Evolutionary conservation across 176 grass and related monocot species (phyloP).

Genomic region (Ensete ventricosum): DNA sequence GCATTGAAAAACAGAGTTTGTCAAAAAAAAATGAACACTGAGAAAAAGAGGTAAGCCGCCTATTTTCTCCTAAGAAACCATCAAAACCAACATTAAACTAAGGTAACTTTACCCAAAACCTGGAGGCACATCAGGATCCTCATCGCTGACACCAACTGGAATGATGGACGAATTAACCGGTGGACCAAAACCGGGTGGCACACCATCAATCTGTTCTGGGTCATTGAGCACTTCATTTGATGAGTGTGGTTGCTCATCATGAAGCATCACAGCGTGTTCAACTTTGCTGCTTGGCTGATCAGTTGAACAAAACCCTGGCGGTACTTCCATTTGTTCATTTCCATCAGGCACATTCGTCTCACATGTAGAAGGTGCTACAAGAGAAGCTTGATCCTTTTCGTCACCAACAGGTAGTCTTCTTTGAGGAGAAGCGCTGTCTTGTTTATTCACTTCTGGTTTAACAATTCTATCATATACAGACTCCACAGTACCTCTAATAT

Average conservation of each 20-base stretch:
- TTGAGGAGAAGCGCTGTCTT: slow-evolving; percentile 12
- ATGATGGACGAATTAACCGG: background rate
- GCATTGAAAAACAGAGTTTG: background rate
- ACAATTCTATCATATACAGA: slow-evolving; percentile 48
- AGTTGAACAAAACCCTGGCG: slow-evolving; percentile 51
- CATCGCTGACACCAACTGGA: slow-evolving; percentile 23
- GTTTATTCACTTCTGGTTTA: slow-evolving; percentile 34
- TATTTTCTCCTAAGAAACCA: no score
- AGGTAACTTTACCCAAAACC: slow-evolving; percentile 44
- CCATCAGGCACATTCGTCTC: slow-evolving; percentile 25
- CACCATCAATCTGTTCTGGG: slow-evolving; percentile 21
- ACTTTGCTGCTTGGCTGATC: slow-evolving; percentile 22
- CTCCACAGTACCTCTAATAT: slow-evolving; percentile 48
- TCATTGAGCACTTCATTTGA: slow-evolving; percentile 20
- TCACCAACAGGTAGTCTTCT: slow-evolving; percentile 31
- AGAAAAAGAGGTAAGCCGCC: background rate
- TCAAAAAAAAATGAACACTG: background rate
- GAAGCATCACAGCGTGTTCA: background rate
- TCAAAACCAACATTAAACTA: background rate
- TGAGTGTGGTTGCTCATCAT: background rate
- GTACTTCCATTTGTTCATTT: slow-evolving; percentile 37
- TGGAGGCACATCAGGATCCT: slow-evolving; percentile 54
- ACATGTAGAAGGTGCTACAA: slow-evolving; percentile 17
- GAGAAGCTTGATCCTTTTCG: slow-evolving; percentile 28
- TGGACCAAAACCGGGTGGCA: slow-evolving; percentile 9